Evolutionary conservation across 306 rosid species (phyloP).

Genomic region (Corylus americana): DNA sequence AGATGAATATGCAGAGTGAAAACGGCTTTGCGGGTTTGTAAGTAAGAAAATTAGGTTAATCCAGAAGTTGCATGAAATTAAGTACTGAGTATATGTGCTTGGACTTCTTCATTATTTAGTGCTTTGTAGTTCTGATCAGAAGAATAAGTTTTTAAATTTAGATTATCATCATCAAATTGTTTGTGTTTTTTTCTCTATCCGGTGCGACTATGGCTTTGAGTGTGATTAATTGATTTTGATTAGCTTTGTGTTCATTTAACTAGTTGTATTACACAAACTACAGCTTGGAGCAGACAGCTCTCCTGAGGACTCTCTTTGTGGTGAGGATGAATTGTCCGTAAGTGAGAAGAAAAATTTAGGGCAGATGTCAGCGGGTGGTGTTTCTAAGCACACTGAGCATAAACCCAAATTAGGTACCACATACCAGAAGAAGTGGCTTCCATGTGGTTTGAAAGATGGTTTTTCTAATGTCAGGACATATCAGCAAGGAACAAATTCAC

Average conservation of each 20-base stretch:
- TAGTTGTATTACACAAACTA: neutral
- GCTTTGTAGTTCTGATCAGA: neutral
- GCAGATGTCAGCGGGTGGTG: slow-evolving; percentile 7
- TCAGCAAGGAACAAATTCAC: slow-evolving; percentile 4
- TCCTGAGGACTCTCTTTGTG: neutral
- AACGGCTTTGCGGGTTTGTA: neutral
- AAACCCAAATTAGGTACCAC: neutral
- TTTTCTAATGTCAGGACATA: neutral
- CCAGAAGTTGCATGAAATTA: neutral
- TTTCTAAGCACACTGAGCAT: neutral
- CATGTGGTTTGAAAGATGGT: slow-evolving; percentile 1
- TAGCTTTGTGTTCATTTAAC: too few species aligned
- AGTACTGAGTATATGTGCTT: neutral
- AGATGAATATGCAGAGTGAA: neutral
- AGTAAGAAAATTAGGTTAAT: neutral
- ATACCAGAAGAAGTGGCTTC: neutral
- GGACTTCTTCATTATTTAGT: neutral
- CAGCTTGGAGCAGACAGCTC: slow-evolving; percentile 8
- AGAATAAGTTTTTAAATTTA: neutral
- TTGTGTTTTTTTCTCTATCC: neutral
- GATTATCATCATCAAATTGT: neutral
- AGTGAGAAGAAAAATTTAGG: neutral
- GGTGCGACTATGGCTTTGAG: too few species aligned
- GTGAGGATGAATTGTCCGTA: neutral
- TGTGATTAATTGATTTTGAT: too few species aligned